Percentiles rank a stretch among this genome's conserved stretches.
Conservation (phyloP, 306 rosid genomes). For the Vigna trinervia region DNA sequence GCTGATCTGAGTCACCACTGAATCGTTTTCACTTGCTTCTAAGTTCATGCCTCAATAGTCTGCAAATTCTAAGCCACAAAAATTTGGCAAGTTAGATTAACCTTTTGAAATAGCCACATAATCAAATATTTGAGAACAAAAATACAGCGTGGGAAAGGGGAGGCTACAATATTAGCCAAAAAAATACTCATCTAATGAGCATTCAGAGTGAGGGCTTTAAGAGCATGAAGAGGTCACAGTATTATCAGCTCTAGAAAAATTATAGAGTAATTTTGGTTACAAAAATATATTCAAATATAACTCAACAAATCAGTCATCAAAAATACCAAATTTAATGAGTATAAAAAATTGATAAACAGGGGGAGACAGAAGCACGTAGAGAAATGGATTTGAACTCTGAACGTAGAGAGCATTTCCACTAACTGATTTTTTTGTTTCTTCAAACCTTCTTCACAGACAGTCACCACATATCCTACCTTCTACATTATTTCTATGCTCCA, state of each 20-base stretch:
- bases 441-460: not conserved
- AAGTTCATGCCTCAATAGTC: conserved; percentile 54
- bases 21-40: conserved; percentile 47
- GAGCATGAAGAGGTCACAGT: conserved; percentile 14
- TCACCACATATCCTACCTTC: not conserved
- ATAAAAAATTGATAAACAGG: too few species aligned
- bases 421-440: too few species aligned
- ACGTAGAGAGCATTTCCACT: too few species aligned
- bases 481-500: not conserved
- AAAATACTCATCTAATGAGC: not conserved
- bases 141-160: conserved; percentile 2
- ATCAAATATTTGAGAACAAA: conserved; percentile 16
- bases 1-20: conserved; percentile 76
- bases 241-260: not conserved
- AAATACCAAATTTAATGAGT: too few species aligned
- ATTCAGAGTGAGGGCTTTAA: not conserved
- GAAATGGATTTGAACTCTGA: too few species aligned
- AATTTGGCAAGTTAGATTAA: conserved; percentile 4
- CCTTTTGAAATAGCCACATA: conserved; percentile 9
- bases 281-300: too few species aligned
- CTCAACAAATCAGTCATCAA: too few species aligned
- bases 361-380: too few species aligned
- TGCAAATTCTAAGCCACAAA: conserved; percentile 36
- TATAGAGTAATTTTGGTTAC: too few species aligned
- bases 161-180: not conserved